These are phyloP conservation scores for Artemisia tridentata DNA, from an alignment of 129 eudicot species.

Conservation along the genomic window DNA sequence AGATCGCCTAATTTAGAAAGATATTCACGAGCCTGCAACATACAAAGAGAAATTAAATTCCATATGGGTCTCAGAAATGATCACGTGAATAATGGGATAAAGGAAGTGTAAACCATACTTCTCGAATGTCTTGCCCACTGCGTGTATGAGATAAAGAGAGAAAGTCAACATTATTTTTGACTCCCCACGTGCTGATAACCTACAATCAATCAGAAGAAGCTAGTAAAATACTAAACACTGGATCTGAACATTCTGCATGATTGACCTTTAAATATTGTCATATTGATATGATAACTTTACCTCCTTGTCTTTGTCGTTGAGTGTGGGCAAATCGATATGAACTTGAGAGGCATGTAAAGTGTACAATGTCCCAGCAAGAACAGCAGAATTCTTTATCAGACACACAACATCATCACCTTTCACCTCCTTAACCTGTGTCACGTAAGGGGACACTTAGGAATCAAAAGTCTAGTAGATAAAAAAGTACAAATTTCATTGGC, in stretches of 20 bases:
- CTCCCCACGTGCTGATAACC: constrained; percentile 92
- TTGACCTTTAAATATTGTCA: background rate
- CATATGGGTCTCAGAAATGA: background rate
- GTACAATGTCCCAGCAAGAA: constrained; percentile 71
- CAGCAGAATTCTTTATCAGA: constrained; percentile 78
- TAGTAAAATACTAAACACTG: constrained; percentile 5
- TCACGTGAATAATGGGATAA: background rate
- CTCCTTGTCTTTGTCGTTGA: constrained; percentile 82
- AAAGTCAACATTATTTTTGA: constrained; percentile 73
- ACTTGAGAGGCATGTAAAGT: constrained; percentile 84
- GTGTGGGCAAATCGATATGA: constrained; percentile 83
- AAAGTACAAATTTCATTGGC: too few relatives aligned
- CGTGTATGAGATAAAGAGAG: constrained; percentile 85
- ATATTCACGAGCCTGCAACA: constrained; percentile 69
- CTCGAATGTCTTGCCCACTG: constrained; percentile 73
- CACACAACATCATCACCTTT: constrained; percentile 85
- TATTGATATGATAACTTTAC: constrained; percentile 27
- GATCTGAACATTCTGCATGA: background rate
- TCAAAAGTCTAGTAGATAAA: background rate
- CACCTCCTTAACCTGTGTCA: constrained; percentile 69
- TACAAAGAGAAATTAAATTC: background rate
- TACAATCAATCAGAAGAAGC: constrained; percentile 27
- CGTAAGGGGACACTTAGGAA: constrained; percentile 4
- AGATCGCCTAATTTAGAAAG: constrained; percentile 71
- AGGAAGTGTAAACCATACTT: constrained; percentile 39